These are phyloP conservation scores for Thielaviopsis musarum DNA, from an alignment of 2,329 filamentous ascomycete species.

Conservation along the genomic window DNA sequence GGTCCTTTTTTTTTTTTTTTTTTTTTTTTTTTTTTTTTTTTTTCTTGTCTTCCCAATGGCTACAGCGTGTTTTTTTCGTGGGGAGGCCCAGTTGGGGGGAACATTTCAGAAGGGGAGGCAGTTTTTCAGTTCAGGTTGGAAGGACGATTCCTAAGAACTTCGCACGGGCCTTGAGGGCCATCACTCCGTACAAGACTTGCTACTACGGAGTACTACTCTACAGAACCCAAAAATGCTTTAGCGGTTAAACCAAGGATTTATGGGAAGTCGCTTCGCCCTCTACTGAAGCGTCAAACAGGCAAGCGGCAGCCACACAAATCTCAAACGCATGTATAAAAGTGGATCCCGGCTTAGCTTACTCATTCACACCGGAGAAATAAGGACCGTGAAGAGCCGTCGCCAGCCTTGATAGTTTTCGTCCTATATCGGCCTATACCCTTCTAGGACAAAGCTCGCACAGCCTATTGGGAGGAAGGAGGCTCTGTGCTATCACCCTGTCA, in stretches of 20 bases:
- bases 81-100: not conserved
- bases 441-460: not conserved
- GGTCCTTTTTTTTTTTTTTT: constrained; percentile 4
- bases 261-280: constrained; percentile 9
- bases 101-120: not conserved
- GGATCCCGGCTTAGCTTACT: constrained; percentile 2
- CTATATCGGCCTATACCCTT: constrained; percentile 9
- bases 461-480: not conserved
- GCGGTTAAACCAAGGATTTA: not conserved
- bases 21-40: not conserved
- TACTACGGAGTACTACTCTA: too few relatives aligned
- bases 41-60: not conserved
- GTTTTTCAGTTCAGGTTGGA: not conserved
- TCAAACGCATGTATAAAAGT: not conserved
- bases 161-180: not conserved
- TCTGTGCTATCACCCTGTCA: not conserved
- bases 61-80: not conserved
- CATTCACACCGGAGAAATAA: constrained; percentile 10
- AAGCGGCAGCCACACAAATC: constrained; percentile 4
- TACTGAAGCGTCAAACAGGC: constrained; percentile 9
- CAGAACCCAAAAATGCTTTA: not conserved
- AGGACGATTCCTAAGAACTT: not conserved
- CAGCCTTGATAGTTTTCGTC: constrained; percentile 11
- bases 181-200: too few relatives aligned
- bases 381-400: constrained; percentile 11